phyloP scores from a whole-genome alignment of 169 alveolate species.

The Plasmodium chabaudi region DNA sequence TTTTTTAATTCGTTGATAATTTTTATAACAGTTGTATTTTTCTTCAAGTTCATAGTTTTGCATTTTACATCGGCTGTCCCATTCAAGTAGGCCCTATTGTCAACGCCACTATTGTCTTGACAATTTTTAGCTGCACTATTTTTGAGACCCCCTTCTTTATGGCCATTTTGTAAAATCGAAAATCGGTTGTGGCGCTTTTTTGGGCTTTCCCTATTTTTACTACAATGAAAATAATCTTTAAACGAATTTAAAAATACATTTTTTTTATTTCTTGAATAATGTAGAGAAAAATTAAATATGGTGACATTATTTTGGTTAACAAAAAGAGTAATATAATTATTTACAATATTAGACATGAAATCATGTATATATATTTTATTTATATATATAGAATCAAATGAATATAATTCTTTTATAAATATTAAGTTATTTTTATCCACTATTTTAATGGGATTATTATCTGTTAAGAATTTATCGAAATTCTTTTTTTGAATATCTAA shows the following conservation, averaged over 20 bases:
- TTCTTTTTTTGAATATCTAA: slow-evolving; percentile 44
- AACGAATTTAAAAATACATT: slow-evolving; percentile 31
- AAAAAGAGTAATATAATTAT: slow-evolving; percentile 20
- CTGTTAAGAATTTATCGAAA: slow-evolving; percentile 17
- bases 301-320: slow-evolving; percentile 22
- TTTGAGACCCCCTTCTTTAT: background rate
- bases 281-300: slow-evolving; percentile 32
- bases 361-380: slow-evolving; percentile 28
- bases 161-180: background rate
- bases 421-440: slow-evolving; percentile 10
- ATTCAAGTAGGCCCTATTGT: background rate
- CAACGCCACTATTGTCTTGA: too few relatives aligned
- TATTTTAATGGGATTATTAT: slow-evolving; percentile 18
- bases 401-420: slow-evolving; percentile 18
- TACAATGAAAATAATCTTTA: slow-evolving; percentile 20
- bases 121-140: background rate
- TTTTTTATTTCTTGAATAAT: slow-evolving; percentile 18
- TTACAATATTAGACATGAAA: slow-evolving; percentile 22
- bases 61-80: background rate
- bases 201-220: slow-evolving; percentile 3
- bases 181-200: background rate
- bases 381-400: slow-evolving; percentile 30
- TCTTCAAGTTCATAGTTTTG: background rate
- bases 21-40: slow-evolving; percentile 23
- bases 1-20: slow-evolving; percentile 48